Evolutionary conservation across 2,329 filamentous ascomycete genomes (phyloP), one percentile per base, ranked within the genome.

Genomic region (Aspergillus tubingensis): DNA sequence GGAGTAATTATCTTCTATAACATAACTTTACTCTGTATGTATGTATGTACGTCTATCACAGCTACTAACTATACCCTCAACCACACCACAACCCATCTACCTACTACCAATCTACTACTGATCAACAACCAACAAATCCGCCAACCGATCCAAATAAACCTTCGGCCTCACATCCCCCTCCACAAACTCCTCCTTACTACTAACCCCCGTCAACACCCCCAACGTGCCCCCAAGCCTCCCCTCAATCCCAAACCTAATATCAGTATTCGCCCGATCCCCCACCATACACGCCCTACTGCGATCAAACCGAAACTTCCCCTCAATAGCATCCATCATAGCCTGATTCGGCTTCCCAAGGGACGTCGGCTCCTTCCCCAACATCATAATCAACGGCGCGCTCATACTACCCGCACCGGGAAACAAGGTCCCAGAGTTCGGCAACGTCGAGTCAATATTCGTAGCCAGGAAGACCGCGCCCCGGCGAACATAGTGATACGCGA

Each of bases 261-360:
- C 95, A 0, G 95, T 99, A 75, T 98, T 91, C 65, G 96, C 81
- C 30, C 95, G 85, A 76, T 99, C 95, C 6, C 95, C 95, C 47
- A 99, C 86, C 95, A 99, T 99, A 78, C 95, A 98, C 1, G 95
- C 91, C 68, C 87, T 87, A 62, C 83, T 86, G 39, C 93, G 86
- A 75, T 98, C 88, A 57, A 99, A 89, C 67, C 90, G 84, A 76
- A 98, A 97, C 77, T 96, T 96, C 60, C 94, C 94, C 81, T 98
- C 94, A 59, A 99, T 90, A 3, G 95, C 92, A 76, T 98, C 94
- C 94, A 99, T 96, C 95, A 99, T 99, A 3, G 94, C 94, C 80
- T 96, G 92, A 74, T 92, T 96, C 3, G 95, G 95, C 80, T 99
- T 99, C 95, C 95, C 43, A 98, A 80, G 3, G 3, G 91, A 88